Base-by-base conservation (phyloP, 1,284 basidiomycete genomes). In the Xanthoconium separans region DNA sequence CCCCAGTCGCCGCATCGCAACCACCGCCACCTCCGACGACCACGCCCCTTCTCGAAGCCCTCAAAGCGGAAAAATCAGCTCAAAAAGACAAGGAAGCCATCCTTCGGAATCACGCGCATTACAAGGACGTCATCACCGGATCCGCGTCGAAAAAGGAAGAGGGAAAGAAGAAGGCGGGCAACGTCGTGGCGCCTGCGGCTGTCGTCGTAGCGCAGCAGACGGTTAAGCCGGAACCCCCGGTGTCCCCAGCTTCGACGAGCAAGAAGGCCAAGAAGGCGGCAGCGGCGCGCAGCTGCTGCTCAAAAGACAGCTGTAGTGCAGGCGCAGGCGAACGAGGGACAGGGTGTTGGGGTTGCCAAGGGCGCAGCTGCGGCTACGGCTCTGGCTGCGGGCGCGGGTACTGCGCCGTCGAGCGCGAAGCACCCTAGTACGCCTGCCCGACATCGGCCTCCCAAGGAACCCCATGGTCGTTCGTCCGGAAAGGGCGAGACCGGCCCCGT, bases 11-110 rank as follows among this genome's bases (percentile, higher is more conserved):
- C 0, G 78, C 84, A 4, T 76, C 76, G 5, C 83, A 83, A 58
- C 75, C 80, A 0, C 69, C 76, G 0, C 76, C 83, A 3, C 75
- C 73, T 30, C 88, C 91, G 1, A 92, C 86, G 55, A 88, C 89
- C 0, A 96, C 94, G 0, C 94, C 94, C 0, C 79, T 96, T 24
- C 81, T 97, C 33, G 93, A 95, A 63, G 91, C 93, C 2, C 81
- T 97, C 51, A 91, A 90, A 61, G 87, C 87, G 0, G 87, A 91
- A 69, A 89, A 87, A 65, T 78, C 79, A 6, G 85, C 86, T 0
- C 79, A 83, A 61, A 84, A 82, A 58, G 87, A 89, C 64, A 87
- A 83, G 63, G 85, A 87, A 57, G 75, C 82, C 18, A 86, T 85
- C 58, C 74, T 84, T 29, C 82, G 85, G 34, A 85, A 81, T 51